These are phyloP conservation scores for Plasmodium adleri DNA, from an alignment of 169 alveolate genomes.

Conservation along the genomic window DNA sequence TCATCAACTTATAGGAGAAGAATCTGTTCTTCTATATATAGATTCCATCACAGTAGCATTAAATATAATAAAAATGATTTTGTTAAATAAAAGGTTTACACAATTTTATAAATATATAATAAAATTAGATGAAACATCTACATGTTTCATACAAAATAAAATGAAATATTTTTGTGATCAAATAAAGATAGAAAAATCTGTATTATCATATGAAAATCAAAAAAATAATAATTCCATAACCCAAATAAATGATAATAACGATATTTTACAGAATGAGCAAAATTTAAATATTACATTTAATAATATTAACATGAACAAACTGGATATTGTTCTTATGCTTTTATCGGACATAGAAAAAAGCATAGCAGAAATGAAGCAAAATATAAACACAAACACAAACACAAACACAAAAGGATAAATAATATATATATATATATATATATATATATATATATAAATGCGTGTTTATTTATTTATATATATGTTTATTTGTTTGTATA, in stretches of 20 bases:
- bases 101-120: conserved; percentile 40
- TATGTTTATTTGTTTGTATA: neutral
- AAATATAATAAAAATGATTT: conserved; percentile 63
- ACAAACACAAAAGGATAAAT: neutral
- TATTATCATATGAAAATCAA: conserved; percentile 23
- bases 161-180: conserved; percentile 53
- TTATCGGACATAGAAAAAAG: conserved; percentile 13
- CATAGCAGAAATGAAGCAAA: neutral
- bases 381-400: neutral
- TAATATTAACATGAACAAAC: conserved; percentile 13
- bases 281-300: neutral
- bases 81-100: conserved; percentile 46
- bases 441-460: conserved; percentile 3
- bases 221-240: neutral
- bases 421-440: neutral
- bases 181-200: conserved; percentile 49
- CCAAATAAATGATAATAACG: neutral
- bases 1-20: conserved; percentile 43
- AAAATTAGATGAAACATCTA: conserved; percentile 30
- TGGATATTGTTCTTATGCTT: conserved; percentile 29
- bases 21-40: conserved; percentile 43
- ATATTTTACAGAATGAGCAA: neutral
- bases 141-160: conserved; percentile 72
- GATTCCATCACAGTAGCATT: conserved; percentile 70
- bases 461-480: neutral